Evolutionary conservation across 2,329 filamentous ascomycete species (phyloP).

Genomic region (Colletotrichum lini): DNA sequence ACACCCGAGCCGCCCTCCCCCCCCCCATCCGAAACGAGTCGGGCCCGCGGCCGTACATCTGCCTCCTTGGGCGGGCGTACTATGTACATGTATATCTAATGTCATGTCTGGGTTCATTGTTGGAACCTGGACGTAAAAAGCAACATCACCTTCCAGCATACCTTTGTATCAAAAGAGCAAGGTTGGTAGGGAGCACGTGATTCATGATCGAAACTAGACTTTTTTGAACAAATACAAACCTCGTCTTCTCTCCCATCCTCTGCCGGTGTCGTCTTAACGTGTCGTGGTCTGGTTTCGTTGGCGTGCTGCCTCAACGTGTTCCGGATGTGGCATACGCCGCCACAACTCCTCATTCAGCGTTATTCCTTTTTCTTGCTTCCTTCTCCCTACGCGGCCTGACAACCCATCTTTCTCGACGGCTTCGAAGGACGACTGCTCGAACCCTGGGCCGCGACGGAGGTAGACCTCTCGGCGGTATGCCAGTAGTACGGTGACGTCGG

Average conservation of each 20-base stretch:
- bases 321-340: neutral
- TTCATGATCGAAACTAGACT: slow-evolving; percentile 42
- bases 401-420: neutral
- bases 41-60: slow-evolving; percentile 17
- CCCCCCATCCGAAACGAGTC: slow-evolving; percentile 13
- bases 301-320: neutral
- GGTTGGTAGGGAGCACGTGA: slow-evolving; percentile 29
- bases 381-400: neutral
- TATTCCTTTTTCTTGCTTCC: neutral
- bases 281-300: neutral
- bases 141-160: slow-evolving; percentile 17
- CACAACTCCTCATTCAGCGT: neutral
- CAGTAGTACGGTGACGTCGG: slow-evolving; percentile 10
- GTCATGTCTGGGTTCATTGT: slow-evolving; percentile 28
- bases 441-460: neutral
- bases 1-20: slow-evolving; percentile 19
- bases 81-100: slow-evolving; percentile 41
- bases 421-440: neutral
- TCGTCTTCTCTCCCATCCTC: slow-evolving; percentile 32
- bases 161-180: slow-evolving; percentile 18
- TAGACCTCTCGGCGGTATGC: slow-evolving; percentile 16
- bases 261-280: too few species aligned
- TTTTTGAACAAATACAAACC: slow-evolving; percentile 33
- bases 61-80: slow-evolving; percentile 31
- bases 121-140: slow-evolving; percentile 21